These are phyloP conservation scores for Brassica carinata DNA, from an alignment of 345 rosid species.

Conservation along the genomic window DNA sequence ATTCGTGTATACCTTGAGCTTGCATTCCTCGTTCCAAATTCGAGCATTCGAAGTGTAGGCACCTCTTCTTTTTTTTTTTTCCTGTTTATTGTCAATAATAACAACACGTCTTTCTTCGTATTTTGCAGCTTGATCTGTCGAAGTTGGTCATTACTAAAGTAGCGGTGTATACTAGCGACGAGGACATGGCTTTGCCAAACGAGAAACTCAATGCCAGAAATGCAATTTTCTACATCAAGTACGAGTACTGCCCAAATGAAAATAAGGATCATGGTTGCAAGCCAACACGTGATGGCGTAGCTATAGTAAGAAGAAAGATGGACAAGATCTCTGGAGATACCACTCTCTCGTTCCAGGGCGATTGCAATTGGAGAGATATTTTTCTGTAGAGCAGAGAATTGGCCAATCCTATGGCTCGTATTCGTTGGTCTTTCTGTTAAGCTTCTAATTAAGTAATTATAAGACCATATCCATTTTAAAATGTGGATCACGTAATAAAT, in stretches of 20 bases:
- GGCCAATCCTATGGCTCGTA: neutral
- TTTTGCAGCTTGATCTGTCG: constrained; percentile 14
- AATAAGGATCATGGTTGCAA: neutral
- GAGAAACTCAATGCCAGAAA: neutral
- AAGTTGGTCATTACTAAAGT: neutral
- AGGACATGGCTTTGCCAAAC: neutral
- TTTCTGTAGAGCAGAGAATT: neutral
- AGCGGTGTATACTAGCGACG: neutral
- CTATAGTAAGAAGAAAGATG: neutral
- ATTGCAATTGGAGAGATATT: neutral
- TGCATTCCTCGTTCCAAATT: too few relatives aligned
- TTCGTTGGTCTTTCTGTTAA: neutral
- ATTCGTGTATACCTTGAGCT: too few relatives aligned
- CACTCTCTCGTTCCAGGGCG: neutral
- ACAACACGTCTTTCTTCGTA: neutral
- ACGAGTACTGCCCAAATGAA: constrained; percentile 12
- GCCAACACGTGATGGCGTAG: neutral
- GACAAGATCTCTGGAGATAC: neutral
- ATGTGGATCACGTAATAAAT: neutral
- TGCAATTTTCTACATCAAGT: constrained; percentile 11
- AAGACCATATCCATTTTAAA: neutral
- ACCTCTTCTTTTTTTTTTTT: neutral
- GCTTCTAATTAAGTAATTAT: too few relatives aligned
- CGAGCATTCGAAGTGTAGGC: neutral
- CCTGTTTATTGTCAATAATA: neutral